These are phyloP conservation scores for Pseudocercospora macadamiae DNA, from an alignment of 2,329 filamentous ascomycete species.

Conservation along the genomic window DNA sequence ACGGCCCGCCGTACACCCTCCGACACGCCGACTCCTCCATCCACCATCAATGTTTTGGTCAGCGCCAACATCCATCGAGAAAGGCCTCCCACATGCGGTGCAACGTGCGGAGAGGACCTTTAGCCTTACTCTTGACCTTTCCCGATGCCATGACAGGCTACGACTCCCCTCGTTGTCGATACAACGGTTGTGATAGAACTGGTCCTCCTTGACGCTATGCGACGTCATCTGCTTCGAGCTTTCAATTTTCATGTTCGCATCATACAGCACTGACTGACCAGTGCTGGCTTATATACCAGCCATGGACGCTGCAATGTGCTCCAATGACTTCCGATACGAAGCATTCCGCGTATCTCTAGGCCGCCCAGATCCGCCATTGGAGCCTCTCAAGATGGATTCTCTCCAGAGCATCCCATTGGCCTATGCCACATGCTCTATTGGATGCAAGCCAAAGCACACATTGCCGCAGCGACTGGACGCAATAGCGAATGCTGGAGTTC, in stretches of 20 bases:
- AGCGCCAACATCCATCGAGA: background rate
- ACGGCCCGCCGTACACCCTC: background rate
- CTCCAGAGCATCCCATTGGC: constrained; percentile 50
- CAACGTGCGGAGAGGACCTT: background rate
- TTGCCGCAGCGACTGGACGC: constrained; percentile 64
- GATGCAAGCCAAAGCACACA: constrained; percentile 51
- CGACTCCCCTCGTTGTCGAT: background rate
- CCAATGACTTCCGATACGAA: background rate
- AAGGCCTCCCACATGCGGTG: background rate
- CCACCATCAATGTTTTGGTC: background rate
- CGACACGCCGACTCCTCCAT: background rate
- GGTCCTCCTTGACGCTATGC: background rate
- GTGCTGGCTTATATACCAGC: background rate
- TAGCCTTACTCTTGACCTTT: background rate
- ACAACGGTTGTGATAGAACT: background rate
- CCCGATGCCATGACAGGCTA: background rate
- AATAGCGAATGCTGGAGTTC: constrained; percentile 67
- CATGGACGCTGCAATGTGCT: background rate
- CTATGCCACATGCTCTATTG: constrained; percentile 62
- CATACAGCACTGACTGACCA: background rate
- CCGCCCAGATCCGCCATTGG: background rate
- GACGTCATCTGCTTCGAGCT: background rate
- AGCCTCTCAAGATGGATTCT: constrained; percentile 18
- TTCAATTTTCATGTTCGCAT: background rate
- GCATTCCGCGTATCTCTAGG: background rate